These are phyloP conservation scores for Globisporangium radiosum DNA, from an alignment of 352 stramenopile genomes.

Conservation along the genomic window DNA sequence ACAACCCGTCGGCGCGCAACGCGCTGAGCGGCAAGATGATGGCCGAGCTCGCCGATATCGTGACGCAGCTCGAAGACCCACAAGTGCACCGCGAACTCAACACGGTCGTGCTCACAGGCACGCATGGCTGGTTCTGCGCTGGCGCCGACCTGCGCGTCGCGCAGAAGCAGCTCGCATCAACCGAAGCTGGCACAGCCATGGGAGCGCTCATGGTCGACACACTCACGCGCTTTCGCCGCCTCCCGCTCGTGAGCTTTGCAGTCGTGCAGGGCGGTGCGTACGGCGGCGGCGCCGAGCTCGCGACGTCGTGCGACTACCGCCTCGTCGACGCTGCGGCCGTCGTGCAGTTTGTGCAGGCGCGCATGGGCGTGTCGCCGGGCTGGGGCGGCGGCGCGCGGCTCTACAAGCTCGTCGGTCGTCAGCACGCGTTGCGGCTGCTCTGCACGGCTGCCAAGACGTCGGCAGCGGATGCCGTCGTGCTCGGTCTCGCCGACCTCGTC, in stretches of 20 bases:
- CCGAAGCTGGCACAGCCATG: conserved; percentile 59
- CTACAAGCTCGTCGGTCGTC: conserved; percentile 68
- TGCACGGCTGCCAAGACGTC: conserved; percentile 59
- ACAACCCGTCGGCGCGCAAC: conserved; percentile 63
- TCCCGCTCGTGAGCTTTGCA: conserved; percentile 79
- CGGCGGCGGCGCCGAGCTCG: conserved; percentile 78
- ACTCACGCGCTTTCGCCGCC: conserved; percentile 55
- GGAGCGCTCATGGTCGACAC: conserved; percentile 66
- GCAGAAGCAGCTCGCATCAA: conserved; percentile 68
- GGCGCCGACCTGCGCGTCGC: conserved; percentile 77
- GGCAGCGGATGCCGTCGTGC: conserved; percentile 29
- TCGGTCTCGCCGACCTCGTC: conserved; percentile 68
- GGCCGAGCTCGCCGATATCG: conserved; percentile 69
- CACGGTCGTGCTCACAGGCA: conserved; percentile 47
- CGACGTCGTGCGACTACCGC: conserved; percentile 79
- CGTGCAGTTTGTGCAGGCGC: conserved; percentile 81
- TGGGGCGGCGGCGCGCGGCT: conserved; percentile 79
- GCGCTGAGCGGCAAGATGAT: conserved; percentile 87
- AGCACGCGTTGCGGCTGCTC: conserved; percentile 65
- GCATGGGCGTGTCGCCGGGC: conserved; percentile 77
- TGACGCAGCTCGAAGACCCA: conserved; percentile 49
- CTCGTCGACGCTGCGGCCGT: conserved; percentile 49
- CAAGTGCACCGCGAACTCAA: conserved; percentile 51
- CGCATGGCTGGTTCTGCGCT: conserved; percentile 74
- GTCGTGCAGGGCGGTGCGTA: conserved; percentile 75